Percentiles rank a stretch among this genome's conserved stretches.
phyloP scores from a whole-genome alignment of 108 stramenopile species.

The Epithemia pelagica region DNA sequence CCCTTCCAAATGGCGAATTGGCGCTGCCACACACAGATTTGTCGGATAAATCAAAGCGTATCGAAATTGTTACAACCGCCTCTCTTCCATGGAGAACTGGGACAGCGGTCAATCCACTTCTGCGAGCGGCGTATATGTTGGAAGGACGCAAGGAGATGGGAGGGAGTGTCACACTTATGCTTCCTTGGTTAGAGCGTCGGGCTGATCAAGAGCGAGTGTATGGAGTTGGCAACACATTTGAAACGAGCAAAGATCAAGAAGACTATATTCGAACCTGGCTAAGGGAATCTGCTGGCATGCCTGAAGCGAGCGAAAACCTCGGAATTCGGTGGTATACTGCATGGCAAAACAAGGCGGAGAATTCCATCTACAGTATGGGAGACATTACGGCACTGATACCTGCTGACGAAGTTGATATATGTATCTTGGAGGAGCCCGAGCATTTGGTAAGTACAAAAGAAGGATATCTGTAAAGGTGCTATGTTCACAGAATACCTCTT shows the following conservation, averaged over 20 bases:
- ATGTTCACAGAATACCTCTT: too few species aligned
- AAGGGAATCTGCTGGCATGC: slow-evolving; percentile 29
- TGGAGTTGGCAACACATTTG: slow-evolving; percentile 47
- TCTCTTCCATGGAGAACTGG: slow-evolving; percentile 91
- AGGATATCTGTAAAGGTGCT: background rate
- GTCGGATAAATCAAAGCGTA: slow-evolving; percentile 57
- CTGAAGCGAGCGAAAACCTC: slow-evolving; percentile 28
- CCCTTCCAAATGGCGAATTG: slow-evolving; percentile 47
- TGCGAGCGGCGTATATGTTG: slow-evolving; percentile 78
- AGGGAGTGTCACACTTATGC: slow-evolving; percentile 67
- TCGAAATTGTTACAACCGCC: slow-evolving; percentile 87
- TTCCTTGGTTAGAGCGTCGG: slow-evolving; percentile 80
- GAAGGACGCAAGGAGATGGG: slow-evolving; percentile 46
- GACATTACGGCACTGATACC: slow-evolving; percentile 69
- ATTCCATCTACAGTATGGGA: slow-evolving; percentile 58
- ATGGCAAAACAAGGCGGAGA: slow-evolving; percentile 41
- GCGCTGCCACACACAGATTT: slow-evolving; percentile 70
- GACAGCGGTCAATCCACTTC: slow-evolving; percentile 86
- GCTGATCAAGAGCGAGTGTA: slow-evolving; percentile 55
- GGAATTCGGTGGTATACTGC: slow-evolving; percentile 49
- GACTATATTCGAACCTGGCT: slow-evolving; percentile 64
- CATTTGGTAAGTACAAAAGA: slow-evolving; percentile 36
- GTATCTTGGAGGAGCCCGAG: slow-evolving; percentile 90
- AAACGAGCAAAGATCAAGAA: slow-evolving; percentile 60
- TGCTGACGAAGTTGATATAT: slow-evolving; percentile 72